Base-by-base conservation (phyloP, 2,329 filamentous ascomycete genomes). In the Cladophialophora yegresii region DNA sequence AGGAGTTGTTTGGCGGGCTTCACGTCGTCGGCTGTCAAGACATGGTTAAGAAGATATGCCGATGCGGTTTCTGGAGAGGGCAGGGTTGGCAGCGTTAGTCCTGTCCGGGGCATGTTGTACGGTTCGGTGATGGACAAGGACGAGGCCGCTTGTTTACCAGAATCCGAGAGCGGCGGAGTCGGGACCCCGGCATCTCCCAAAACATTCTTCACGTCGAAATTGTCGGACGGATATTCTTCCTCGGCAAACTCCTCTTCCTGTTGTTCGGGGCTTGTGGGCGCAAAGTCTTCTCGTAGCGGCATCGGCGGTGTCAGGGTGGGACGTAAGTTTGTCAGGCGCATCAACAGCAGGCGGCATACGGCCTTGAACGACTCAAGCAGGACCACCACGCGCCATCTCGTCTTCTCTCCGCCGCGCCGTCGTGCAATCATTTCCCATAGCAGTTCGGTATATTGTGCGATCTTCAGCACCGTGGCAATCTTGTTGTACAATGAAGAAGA, bases 401-500 rank as follows among this genome's bases (percentile, higher is more conserved):
- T 79, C 72, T 85, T 87, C 76, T 96, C 85, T 51, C 89, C 92
- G 20, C 91, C 90, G 67, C 88, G 88, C 55, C 93, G 85, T 78
- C 96, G 96, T 30, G 93, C 93, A 30, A 90, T 86, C 95, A 99
- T 99, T 76, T 99, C 95, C 85, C 93, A 95, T n/a, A 99, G 80
- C 32, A 99, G 82, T 78, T 99, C 92, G 0, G 93, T 96, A 75
- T 98, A 98, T 71, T 95, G 90, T 28, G 97, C 90, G 79, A 96
- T 89, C 75, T 96, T 92, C 55, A 99, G 81, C 4, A 92, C 81
- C 69, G 93, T 84, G 47, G 93, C 93, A 61, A 96, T 86, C 64
- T 90, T 86, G 64, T 89, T 86, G 77, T 99, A 99, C 9, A 91
- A 82, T 4, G 84, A 81, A 72, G 85, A 88, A 61, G 82, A 82